A percentile compares a stretch with the other conserved stretches of the same genome.
phyloP scores from a whole-genome alignment of 768 basidiomycete species.

The Tulasnella sp. region DNA sequence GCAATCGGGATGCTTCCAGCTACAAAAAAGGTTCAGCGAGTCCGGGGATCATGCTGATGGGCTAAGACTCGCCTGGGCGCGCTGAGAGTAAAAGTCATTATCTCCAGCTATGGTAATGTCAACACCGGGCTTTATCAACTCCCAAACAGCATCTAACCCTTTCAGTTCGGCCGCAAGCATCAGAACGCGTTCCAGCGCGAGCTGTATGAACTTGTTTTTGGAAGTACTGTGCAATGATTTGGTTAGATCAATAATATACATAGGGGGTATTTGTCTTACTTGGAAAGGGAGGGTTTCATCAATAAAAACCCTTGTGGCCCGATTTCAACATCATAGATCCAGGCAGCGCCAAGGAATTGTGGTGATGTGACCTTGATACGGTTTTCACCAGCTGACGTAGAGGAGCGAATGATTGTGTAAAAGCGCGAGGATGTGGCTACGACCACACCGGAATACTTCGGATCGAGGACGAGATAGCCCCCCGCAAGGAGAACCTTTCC shows the following conservation, averaged over 20 bases:
- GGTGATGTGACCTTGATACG: slow-evolving; percentile 69
- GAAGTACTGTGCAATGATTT: slow-evolving; percentile 20
- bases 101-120: slow-evolving; percentile 78
- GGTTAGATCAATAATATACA: neutral
- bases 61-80: slow-evolving; percentile 48
- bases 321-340: slow-evolving; percentile 47
- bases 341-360: slow-evolving; percentile 72
- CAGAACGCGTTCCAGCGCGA: slow-evolving; percentile 71
- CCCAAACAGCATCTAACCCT: slow-evolving; percentile 32
- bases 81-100: slow-evolving; percentile 97
- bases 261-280: no score
- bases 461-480: slow-evolving; percentile 93
- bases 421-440: slow-evolving; percentile 90
- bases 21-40: slow-evolving; percentile 23
- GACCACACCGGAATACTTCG: slow-evolving; percentile 69
- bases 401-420: slow-evolving; percentile 57
- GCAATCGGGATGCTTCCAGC: slow-evolving; percentile 51
- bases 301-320: neutral
- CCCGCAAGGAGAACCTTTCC: slow-evolving; percentile 94
- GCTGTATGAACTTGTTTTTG: slow-evolving; percentile 85
- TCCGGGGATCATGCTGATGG: neutral
- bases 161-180: slow-evolving; percentile 50
- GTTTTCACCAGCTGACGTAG: slow-evolving; percentile 20
- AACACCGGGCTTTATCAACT: slow-evolving; percentile 40
- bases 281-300: neutral